Base-by-base conservation (phyloP, 768 basidiomycete species). In the Rhizopogon roseolus region DNA sequence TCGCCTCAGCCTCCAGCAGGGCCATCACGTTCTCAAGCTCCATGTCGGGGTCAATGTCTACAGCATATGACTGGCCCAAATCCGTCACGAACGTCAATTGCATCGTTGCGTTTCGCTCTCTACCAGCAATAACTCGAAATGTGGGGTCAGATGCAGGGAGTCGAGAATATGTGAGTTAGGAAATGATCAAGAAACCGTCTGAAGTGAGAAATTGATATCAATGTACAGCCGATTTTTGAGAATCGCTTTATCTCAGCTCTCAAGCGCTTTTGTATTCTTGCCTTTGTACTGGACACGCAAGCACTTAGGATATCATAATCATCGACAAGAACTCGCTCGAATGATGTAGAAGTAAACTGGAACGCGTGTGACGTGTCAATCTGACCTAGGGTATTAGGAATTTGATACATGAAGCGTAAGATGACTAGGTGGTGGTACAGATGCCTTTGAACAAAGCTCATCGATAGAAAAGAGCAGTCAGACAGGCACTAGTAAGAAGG, bases 11-110 rank as follows among this genome's bases (percentile, higher is more conserved):
- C 71, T 97, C 93, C n/a, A 97, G 77, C 51, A 98, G 76, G 11
- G 92, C 96, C 81, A 88, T 88, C 37, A 98, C 85, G 67, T 95
- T 89, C 75, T 92, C 90, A 28, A 98, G 81, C 68, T 91, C 85
- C 90, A 98, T 94, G 50, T 78, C 80, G 1, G 90, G 81, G 71
- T 94, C 92, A 60, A 97, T 91, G 65, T 98, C 95, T 49, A 96
- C 73, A 39, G 71, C 63, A 60, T 80, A 89, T 1, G 77, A 73
- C 53, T 84, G 75, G 7, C 88, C 88, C 19, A 79, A 57, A 58
- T 90, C 88, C 46, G 75, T 88, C 41, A 83, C 70, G 64, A 91
- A 88, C 2, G 88, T 90, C 52, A 91, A 69, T 61, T 81, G 73
- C 89, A 91, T 92, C 57, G 58, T 64, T 41, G 42, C 37, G 53